Percentiles rank a stretch among this genome's conserved stretches.
Conservation (phyloP, 2,329 filamentous ascomycete species). For the Sporothrix mexicana region DNA sequence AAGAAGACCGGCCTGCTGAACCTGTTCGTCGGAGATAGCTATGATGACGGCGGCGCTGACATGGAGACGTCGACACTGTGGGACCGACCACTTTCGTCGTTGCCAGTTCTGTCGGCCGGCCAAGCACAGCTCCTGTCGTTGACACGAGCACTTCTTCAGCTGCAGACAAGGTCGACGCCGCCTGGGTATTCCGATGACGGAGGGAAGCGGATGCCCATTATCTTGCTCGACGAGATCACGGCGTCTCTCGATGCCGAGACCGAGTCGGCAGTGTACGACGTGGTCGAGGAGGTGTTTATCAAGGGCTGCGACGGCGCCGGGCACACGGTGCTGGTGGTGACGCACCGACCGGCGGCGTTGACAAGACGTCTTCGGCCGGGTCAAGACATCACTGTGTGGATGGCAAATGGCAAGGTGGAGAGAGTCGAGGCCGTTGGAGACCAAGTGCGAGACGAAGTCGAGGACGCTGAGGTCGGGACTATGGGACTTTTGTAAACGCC, state of each 20-base stretch:
- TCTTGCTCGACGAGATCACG: conserved; percentile 36
- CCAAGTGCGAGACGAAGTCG: too few species aligned
- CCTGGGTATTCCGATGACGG: background rate
- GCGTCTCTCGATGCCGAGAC: conserved; percentile 35
- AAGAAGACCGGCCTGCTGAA: conserved; percentile 25
- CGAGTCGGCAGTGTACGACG: conserved; percentile 33
- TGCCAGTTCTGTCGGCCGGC: conserved; percentile 34
- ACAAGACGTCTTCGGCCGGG: conserved; percentile 20
- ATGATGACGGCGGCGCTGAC: background rate
- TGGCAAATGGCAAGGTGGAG: conserved; percentile 30
- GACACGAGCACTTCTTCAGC: conserved; percentile 33
- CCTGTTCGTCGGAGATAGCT: conserved; percentile 9
- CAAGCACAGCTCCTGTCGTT: conserved; percentile 36
- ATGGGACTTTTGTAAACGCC: background rate
- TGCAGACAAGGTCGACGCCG: conserved; percentile 12
- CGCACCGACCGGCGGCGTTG: conserved; percentile 32
- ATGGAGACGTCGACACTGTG: background rate
- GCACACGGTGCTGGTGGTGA: conserved; percentile 35
- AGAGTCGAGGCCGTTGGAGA: conserved; percentile 9
- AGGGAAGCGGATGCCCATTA: conserved; percentile 22
- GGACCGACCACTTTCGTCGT: conserved; percentile 31
- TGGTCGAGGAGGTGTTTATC: conserved; percentile 34
- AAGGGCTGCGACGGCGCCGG: background rate
- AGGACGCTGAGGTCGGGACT: background rate
- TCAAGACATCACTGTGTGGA: conserved; percentile 31